Base-by-base conservation (phyloP, 192 early-diverging fungal species). In the Phlyctochytrium bullatum region DNA sequence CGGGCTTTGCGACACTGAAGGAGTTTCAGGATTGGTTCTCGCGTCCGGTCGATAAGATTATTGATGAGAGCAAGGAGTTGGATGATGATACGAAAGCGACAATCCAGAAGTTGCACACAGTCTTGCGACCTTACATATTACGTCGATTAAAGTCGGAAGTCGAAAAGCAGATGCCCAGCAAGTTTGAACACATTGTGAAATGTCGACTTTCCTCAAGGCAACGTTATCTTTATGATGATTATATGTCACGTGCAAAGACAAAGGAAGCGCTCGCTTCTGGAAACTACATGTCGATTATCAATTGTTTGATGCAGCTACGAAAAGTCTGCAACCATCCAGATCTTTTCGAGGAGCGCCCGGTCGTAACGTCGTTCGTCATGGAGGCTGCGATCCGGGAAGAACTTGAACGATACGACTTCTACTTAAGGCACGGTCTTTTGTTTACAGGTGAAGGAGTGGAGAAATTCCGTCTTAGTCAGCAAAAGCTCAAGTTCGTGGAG, bases 311-410 rank as follows among this genome's bases (percentile, higher is more conserved):
- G 92, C 94, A 96, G 74, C 77, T 95, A 32, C 88, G 94, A 64
- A 96, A 96, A 67, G 86, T 90, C 36, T 97, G 95, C 78, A 93
- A 95, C 71, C 95, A 97, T 71, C 95, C 95, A 14, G 94, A 91
- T 57, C 73, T 96, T 25, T 94, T 94, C 67, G 90, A 92, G 73
- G 76, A 79, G 4, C 71, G 87, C 51, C 78, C 88, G 61, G 86
- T 87, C 52, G 62, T 83, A 61, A 87, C 82, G 34, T 76, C 84
- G 34, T 84, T 90, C 68, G 80, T n/a, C n/a, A n/a, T n/a, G n/a
- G n/a, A n/a, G n/a, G n/a, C 56, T 52, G 59, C 31, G 3, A 12
- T 50, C 4, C 47, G 63, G 3, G 62, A 71, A 34, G 36, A 28
- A 20, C 20, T 74, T 3, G 34, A 36, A n/a, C n/a, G n/a, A n/a